Conservation (phyloP, 176 grass and related monocot genomes). For the Poa annua region DNA sequence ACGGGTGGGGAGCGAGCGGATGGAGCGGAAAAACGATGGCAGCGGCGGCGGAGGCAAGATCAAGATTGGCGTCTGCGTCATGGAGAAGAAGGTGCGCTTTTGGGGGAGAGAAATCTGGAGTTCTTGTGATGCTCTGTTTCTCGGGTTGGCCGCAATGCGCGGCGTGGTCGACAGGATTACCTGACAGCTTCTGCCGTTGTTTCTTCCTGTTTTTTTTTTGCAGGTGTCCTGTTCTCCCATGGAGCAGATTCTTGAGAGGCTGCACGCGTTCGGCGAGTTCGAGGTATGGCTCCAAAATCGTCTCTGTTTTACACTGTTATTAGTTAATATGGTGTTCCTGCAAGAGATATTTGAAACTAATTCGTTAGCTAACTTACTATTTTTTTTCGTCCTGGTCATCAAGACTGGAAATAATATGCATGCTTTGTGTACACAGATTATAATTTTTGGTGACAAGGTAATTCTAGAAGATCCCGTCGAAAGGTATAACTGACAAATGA, state of each 20-base stretch:
- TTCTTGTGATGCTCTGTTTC: constrained; percentile 36
- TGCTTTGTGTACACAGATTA: constrained; percentile 63
- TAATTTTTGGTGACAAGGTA: constrained; percentile 89
- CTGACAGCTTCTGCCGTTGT: neutral
- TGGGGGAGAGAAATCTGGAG: constrained; percentile 22
- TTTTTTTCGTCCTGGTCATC: neutral
- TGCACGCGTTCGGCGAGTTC: constrained; percentile 87
- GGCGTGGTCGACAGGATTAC: constrained; percentile 17
- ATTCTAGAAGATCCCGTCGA: constrained; percentile 82
- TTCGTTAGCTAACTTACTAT: too few species aligned
- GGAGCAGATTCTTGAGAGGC: constrained; percentile 85
- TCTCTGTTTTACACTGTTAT: neutral
- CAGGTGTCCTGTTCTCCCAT: constrained; percentile 82
- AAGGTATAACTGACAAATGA: constrained; percentile 51
- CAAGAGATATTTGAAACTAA: neutral
- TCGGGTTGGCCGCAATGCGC: constrained; percentile 31
- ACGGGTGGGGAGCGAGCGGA: constrained; percentile 34
- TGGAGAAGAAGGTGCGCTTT: constrained; percentile 89
- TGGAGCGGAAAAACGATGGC: constrained; percentile 45
- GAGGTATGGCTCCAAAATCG: constrained; percentile 56
- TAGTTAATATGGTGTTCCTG: constrained; percentile 3
- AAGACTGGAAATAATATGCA: constrained; percentile 27
- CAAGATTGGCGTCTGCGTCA: constrained; percentile 89
- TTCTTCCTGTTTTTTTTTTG: constrained; percentile 20
- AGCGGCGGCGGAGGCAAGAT: constrained; percentile 49